Percentiles rank a stretch among this genome's conserved stretches.
phyloP scores from a whole-genome alignment of 352 stramenopile genomes.

The Phytopythium aichiense region DNA sequence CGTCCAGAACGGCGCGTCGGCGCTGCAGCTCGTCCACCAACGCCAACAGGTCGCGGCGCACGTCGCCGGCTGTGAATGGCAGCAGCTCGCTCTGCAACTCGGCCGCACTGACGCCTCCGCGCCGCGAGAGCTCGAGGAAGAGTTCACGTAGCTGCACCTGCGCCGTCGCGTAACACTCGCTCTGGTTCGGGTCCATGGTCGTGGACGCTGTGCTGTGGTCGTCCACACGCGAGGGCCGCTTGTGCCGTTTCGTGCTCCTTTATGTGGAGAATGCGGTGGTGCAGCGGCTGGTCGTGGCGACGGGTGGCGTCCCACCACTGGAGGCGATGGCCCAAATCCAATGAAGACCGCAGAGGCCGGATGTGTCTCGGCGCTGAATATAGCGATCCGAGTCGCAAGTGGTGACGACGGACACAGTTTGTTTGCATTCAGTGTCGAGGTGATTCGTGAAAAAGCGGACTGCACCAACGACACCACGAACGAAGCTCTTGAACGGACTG shows the following conservation, averaged over 20 bases:
- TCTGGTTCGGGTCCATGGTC: slow-evolving; percentile 51
- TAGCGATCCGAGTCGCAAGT: neutral
- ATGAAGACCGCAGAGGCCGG: neutral
- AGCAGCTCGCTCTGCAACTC: slow-evolving; percentile 49
- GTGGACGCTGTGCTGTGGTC: neutral
- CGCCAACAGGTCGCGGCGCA: slow-evolving; percentile 41
- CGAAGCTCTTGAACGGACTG: neutral
- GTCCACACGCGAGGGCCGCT: neutral
- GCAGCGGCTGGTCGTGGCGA: neutral
- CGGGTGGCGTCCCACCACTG: neutral
- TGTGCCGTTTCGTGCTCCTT: neutral
- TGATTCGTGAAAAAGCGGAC: neutral
- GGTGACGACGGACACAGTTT: neutral
- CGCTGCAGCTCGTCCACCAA: slow-evolving; percentile 48
- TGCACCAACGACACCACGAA: neutral
- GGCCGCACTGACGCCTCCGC: slow-evolving; percentile 34
- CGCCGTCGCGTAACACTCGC: slow-evolving; percentile 33
- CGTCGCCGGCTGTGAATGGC: slow-evolving; percentile 58
- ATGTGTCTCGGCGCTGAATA: neutral
- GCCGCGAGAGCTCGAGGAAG: slow-evolving; percentile 48
- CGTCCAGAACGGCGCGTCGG: slow-evolving; percentile 38
- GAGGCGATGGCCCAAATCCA: neutral
- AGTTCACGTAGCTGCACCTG: slow-evolving; percentile 54
- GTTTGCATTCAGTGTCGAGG: neutral
- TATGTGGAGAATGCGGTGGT: neutral